These are phyloP conservation scores for Xylaria polymorpha DNA, from an alignment of 2,329 filamentous ascomycete genomes.

Conservation along the genomic window DNA sequence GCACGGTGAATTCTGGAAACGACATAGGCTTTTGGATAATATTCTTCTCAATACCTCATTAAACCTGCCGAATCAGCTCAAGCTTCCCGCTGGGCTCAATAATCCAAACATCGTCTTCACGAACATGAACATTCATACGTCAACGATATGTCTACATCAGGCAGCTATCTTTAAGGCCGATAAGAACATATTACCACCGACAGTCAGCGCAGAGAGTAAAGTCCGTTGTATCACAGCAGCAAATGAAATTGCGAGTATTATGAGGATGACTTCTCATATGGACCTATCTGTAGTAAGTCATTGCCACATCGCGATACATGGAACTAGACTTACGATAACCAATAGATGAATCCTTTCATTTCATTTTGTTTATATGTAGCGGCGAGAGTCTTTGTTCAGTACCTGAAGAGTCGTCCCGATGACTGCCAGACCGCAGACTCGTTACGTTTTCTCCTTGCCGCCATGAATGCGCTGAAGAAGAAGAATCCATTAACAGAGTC, in stretches of 20 bases:
- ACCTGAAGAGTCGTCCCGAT: slow-evolving; percentile 91
- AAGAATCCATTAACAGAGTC: slow-evolving; percentile 94
- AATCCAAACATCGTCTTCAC: slow-evolving; percentile 91
- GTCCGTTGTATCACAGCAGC: slow-evolving; percentile 92
- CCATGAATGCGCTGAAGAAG: slow-evolving; percentile 88
- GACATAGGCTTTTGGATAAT: slow-evolving; percentile 89
- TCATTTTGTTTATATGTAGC: slow-evolving; percentile 97
- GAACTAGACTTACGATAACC: slow-evolving; percentile 9
- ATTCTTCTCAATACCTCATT: slow-evolving; percentile 89
- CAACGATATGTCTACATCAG: slow-evolving; percentile 96
- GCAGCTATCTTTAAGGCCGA: slow-evolving; percentile 98
- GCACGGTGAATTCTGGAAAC: slow-evolving; percentile 95
- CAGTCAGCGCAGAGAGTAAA: slow-evolving; percentile 89
- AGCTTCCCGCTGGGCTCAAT: slow-evolving; percentile 78
- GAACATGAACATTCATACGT: slow-evolving; percentile 97
- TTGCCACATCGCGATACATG: not conserved
- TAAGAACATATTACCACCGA: slow-evolving; percentile 80
- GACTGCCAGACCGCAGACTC: slow-evolving; percentile 83
- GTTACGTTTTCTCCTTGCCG: slow-evolving; percentile 87
- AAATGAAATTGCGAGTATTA: slow-evolving; percentile 92
- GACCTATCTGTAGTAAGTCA: slow-evolving; percentile 82
- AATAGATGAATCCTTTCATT: slow-evolving; percentile 92
- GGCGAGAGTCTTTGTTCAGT: slow-evolving; percentile 93
- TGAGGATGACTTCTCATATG: slow-evolving; percentile 93
- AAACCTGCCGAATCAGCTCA: slow-evolving; percentile 81